These are phyloP conservation scores for Xenoacremonium recifei DNA, from an alignment of 2,329 filamentous ascomycete species.

Conservation along the genomic window DNA sequence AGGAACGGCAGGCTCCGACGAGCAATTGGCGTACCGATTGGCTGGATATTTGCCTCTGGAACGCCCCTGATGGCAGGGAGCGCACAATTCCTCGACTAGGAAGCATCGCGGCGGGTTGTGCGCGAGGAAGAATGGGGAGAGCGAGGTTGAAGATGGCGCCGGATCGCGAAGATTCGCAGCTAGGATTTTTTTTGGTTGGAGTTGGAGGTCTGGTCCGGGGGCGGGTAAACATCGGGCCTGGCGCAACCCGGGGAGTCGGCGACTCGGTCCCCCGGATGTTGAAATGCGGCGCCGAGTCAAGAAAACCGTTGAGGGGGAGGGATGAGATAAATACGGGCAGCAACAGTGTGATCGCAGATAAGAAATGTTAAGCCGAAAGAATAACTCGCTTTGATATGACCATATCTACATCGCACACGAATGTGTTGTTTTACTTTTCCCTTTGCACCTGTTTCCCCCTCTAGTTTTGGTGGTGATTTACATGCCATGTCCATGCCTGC, in stretches of 20 bases:
- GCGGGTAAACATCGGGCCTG: constrained; percentile 38
- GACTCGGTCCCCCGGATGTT: constrained; percentile 5
- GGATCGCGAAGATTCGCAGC: constrained; percentile 12
- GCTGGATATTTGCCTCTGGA: constrained; percentile 28
- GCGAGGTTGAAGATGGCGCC: constrained; percentile 15
- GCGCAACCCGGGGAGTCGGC: constrained; percentile 10
- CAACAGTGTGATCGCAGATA: background rate
- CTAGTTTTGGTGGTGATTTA: constrained; percentile 24
- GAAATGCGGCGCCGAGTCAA: background rate
- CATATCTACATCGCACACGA: constrained; percentile 21
- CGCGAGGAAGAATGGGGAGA: constrained; percentile 16
- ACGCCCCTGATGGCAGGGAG: constrained; percentile 33
- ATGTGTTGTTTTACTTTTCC: constrained; percentile 8
- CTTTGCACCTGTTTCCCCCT: constrained; percentile 17
- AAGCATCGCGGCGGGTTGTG: constrained; percentile 37
- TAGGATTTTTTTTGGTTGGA: constrained; percentile 31
- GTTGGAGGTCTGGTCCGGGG: constrained; percentile 13
- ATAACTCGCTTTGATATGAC: constrained; percentile 3
- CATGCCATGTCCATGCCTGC: constrained; percentile 9
- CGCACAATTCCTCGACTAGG: constrained; percentile 44
- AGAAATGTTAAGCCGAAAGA: background rate
- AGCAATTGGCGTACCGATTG: constrained; percentile 28
- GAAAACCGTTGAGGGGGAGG: background rate
- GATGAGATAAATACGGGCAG: background rate
- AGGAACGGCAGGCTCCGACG: background rate